phyloP scores from a whole-genome alignment of 768 basidiomycete species.

The Mycena vulgaris region DNA sequence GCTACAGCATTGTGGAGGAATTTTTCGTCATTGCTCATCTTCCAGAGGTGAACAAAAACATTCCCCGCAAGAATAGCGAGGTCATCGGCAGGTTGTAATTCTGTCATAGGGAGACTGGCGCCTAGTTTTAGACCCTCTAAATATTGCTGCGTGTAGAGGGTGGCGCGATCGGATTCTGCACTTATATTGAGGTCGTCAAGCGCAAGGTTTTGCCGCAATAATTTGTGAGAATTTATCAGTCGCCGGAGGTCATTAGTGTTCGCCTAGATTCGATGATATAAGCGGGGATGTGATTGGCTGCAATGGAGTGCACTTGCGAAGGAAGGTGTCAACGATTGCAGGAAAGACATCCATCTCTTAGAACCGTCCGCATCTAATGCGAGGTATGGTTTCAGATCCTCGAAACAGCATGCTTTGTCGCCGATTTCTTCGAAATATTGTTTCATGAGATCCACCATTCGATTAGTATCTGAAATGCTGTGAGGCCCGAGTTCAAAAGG shows the following conservation, averaged over 20 bases:
- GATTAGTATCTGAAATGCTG: constrained; percentile 57
- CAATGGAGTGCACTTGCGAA: constrained; percentile 58
- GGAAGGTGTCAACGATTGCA: constrained; percentile 62
- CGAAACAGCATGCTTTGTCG: constrained; percentile 89
- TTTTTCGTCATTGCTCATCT: constrained; percentile 64
- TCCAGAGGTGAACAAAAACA: constrained; percentile 77
- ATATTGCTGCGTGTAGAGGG: constrained; percentile 73
- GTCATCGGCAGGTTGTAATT: constrained; percentile 92
- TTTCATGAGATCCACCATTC: constrained; percentile 66
- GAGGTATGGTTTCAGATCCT: constrained; percentile 84
- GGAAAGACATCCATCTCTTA: constrained; percentile 67
- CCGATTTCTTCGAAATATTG: constrained; percentile 82
- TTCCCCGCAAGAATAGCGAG: constrained; percentile 83
- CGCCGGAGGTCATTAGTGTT: constrained; percentile 71
- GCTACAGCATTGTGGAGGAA: constrained; percentile 76
- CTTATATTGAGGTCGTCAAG: constrained; percentile 67
- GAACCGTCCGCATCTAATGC: constrained; percentile 63
- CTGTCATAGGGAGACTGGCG: constrained; percentile 74
- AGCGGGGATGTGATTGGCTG: background rate
- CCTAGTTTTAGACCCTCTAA: constrained; percentile 79
- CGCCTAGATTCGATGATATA: constrained; percentile 52
- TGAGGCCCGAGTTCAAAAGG: background rate
- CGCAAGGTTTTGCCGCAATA: constrained; percentile 74
- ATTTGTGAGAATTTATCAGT: constrained; percentile 82
- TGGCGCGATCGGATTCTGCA: constrained; percentile 67